Conservation (phyloP, 495 filamentous ascomycete genomes). For the Penicillium riverlandense region DNA sequence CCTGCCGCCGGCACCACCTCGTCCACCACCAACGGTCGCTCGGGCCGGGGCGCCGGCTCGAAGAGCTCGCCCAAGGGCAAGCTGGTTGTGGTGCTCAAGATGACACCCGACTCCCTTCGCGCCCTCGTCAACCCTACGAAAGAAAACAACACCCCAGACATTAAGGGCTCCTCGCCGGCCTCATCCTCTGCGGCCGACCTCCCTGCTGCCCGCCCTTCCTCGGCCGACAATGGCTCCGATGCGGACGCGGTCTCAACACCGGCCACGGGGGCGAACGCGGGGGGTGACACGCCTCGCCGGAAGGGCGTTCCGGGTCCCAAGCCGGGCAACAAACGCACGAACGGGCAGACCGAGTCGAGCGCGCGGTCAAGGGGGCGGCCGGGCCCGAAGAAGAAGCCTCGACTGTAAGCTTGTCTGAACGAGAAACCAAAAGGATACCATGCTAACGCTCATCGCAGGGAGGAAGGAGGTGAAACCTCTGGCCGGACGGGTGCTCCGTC, state of each 20-base stretch:
- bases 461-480: conserved; percentile 50
- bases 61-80: conserved; percentile 24
- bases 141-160: conserved; percentile 27
- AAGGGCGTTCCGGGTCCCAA: conserved; percentile 54
- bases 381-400: conserved; percentile 89
- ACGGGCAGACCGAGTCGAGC: conserved; percentile 48
- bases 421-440: conserved; percentile 8
- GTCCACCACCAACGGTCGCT: conserved; percentile 24
- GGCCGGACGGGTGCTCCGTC: conserved; percentile 35
- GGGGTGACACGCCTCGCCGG: conserved; percentile 40
- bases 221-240: conserved; percentile 47
- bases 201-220: conserved; percentile 43
- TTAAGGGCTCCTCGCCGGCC: conserved; percentile 38
- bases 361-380: conserved; percentile 76
- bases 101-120: conserved; percentile 22
- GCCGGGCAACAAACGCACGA: conserved; percentile 51
- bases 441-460: conserved; percentile 29
- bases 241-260: conserved; percentile 48
- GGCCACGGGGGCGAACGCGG: conserved; percentile 42
- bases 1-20: conserved; percentile 17
- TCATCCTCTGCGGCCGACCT: conserved; percentile 45
- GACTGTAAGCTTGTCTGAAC: conserved; percentile 53
- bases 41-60: conserved; percentile 18
- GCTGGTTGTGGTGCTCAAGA: conserved; percentile 48
- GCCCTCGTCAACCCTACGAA: conserved; percentile 14